phyloP scores from a whole-genome alignment of 345 rosid genomes.

The Durio zibethinus region DNA sequence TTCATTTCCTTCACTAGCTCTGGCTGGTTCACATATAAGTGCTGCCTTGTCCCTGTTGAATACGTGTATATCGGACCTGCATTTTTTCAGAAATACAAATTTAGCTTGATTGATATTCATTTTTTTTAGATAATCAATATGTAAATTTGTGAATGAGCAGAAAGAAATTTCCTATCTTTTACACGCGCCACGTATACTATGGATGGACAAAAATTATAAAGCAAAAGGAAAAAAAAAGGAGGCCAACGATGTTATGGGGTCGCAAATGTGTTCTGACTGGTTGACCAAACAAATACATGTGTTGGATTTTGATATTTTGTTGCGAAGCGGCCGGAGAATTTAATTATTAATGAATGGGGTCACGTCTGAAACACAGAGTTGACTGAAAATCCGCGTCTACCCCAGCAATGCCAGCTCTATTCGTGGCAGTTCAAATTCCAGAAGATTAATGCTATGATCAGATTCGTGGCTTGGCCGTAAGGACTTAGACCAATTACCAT shows the following conservation, averaged over 20 bases:
- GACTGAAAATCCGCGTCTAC: not conserved
- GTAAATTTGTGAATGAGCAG: too few species aligned
- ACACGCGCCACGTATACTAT: not conserved
- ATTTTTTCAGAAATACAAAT: too few species aligned
- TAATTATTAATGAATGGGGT: not conserved
- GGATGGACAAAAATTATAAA: not conserved
- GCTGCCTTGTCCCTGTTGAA: slow-evolving; percentile 66
- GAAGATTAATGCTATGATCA: not conserved
- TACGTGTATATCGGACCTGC: slow-evolving; percentile 67
- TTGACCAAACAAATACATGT: not conserved
- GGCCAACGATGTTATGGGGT: not conserved
- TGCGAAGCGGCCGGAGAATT: not conserved
- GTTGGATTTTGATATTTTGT: too few species aligned
- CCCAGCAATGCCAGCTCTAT: not conserved
- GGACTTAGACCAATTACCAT: not conserved
- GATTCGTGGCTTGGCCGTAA: not conserved
- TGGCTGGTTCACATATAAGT: slow-evolving; percentile 63
- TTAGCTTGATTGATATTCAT: not conserved
- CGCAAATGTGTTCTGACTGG: not conserved
- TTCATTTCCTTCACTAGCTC: slow-evolving; percentile 75
- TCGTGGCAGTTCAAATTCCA: not conserved
- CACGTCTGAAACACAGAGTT: not conserved
- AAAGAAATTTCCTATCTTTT: not conserved
- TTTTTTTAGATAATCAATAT: too few species aligned
- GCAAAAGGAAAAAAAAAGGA: too few species aligned